Percentiles rank a stretch among this genome's conserved stretches.
Evolutionary conservation across 2,329 filamentous ascomycete species (phyloP).

Genomic region (Emergomyces pasteurianus): DNA sequence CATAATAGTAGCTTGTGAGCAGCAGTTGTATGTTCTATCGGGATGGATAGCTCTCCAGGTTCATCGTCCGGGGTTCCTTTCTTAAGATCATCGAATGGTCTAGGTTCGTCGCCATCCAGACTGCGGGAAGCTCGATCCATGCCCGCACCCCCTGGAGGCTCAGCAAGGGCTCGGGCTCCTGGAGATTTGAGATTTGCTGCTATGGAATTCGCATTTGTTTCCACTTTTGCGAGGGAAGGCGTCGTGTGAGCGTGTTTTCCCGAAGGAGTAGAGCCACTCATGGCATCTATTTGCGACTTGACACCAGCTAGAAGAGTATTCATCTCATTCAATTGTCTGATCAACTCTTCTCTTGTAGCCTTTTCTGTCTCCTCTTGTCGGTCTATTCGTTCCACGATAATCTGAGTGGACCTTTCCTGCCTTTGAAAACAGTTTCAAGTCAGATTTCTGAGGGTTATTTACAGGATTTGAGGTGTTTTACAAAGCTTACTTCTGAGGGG

Average conservation of each 20-base stretch:
- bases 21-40: conserved; percentile 79
- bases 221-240: not conserved
- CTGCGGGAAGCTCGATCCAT: not conserved
- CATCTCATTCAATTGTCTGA: not conserved
- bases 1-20: conserved; percentile 69
- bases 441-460: not conserved
- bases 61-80: conserved; percentile 34
- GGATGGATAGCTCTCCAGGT: conserved; percentile 55
- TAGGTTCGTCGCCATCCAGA: not conserved
- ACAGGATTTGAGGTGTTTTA: conserved; percentile 10
- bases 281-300: not conserved
- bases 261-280: not conserved
- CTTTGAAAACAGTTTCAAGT: conserved; percentile 11
- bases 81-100: conserved; percentile 3
- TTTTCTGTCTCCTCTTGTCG: conserved; percentile 18
- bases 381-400: conserved; percentile 24
- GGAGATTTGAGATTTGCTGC: not conserved
- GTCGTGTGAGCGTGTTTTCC: not conserved
- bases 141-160: not conserved
- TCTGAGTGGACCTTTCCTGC: conserved; percentile 31
- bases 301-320: conserved; percentile 3
- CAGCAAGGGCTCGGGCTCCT: not conserved
- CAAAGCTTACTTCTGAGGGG: conserved; percentile 67
- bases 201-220: not conserved
- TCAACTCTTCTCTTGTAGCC: not conserved